Conservation (phyloP, 2,329 filamentous ascomycete species). For the Fusarium hostae region DNA sequence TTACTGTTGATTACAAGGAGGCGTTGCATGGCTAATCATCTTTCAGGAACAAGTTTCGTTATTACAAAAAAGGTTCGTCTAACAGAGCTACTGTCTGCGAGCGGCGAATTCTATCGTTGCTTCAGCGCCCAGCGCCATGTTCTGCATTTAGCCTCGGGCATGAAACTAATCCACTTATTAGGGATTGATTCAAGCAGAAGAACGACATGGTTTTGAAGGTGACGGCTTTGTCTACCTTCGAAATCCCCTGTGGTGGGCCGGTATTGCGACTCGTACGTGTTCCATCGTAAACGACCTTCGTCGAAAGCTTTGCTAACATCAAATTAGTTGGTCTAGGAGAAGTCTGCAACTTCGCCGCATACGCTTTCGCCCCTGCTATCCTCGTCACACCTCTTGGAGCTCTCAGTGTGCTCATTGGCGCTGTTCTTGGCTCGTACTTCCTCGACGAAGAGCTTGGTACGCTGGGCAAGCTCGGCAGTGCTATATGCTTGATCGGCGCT, state of each 20-base stretch:
- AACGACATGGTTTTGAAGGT: constrained; percentile 94
- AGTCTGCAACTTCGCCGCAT: constrained; percentile 96
- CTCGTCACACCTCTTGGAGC: constrained; percentile 95
- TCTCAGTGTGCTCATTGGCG: constrained; percentile 92
- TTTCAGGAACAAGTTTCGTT: constrained; percentile 89
- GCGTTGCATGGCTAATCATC: constrained; percentile 34
- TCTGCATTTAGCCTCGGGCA: neutral
- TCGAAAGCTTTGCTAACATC: constrained; percentile 32
- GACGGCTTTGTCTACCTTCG: constrained; percentile 94
- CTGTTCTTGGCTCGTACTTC: constrained; percentile 94
- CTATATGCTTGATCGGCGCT: constrained; percentile 93
- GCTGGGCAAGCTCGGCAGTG: constrained; percentile 92
- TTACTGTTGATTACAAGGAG: constrained; percentile 19
- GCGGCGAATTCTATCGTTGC: neutral
- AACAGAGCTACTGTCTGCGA: neutral
- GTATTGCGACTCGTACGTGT: constrained; percentile 83
- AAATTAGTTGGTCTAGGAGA: constrained; percentile 86
- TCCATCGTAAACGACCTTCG: neutral
- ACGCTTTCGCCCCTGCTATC: constrained; percentile 98
- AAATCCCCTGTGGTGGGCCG: constrained; percentile 97
- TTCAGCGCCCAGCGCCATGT: neutral
- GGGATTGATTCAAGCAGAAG: constrained; percentile 90
- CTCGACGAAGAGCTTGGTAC: constrained; percentile 89
- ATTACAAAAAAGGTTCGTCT: constrained; percentile 92
- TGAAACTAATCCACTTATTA: constrained; percentile 49